Percentiles rank a stretch among this genome's conserved stretches.
Evolutionary conservation across 352 stramenopile species (phyloP).

Genomic region (Pythium grandisporangium): DNA sequence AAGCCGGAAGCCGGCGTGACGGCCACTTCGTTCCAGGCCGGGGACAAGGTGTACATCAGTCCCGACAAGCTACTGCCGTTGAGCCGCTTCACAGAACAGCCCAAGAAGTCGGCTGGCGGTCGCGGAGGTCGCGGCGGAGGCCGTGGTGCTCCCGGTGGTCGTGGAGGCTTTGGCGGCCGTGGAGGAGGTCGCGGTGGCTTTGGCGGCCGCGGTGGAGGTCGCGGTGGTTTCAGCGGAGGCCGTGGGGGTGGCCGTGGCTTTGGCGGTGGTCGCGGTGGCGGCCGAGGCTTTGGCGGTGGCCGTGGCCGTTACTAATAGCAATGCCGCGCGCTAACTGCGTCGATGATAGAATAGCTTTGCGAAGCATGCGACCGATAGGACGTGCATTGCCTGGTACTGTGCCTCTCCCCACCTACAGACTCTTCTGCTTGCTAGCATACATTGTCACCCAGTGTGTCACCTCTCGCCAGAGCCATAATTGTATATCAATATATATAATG

Average conservation of each 20-base stretch:
- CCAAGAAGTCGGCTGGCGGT: conserved; percentile 42
- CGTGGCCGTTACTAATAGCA: conserved; percentile 24
- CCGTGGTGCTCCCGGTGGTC: conserved; percentile 29
- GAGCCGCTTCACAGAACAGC: conserved; percentile 93
- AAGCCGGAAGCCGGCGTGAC: conserved; percentile 94
- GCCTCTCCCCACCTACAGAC: too few species aligned
- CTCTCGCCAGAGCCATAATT: conserved; percentile 11
- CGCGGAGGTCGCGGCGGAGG: conserved; percentile 26
- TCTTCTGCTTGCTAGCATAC: too few species aligned
- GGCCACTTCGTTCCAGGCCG: conserved; percentile 93
- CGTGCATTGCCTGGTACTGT: too few species aligned
- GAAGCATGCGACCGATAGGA: background rate
- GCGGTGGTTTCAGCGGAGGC: conserved; percentile 29
- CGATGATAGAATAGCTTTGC: conserved; percentile 13
- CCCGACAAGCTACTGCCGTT: conserved; percentile 96
- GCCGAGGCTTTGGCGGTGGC: conserved; percentile 17
- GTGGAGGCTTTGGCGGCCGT: conserved; percentile 12
- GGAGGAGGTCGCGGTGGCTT: conserved; percentile 18
- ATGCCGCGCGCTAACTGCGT: background rate
- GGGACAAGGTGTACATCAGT: conserved; percentile 97
- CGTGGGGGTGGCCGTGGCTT: conserved; percentile 33
- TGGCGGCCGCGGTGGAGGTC: conserved; percentile 24
- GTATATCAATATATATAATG: conserved; percentile 19
- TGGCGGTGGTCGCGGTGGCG: conserved; percentile 18
- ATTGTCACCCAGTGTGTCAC: too few species aligned